Evolutionary conservation across 1,284 basidiomycete species (phyloP).

Genomic region (Termitomyces sp.): DNA sequence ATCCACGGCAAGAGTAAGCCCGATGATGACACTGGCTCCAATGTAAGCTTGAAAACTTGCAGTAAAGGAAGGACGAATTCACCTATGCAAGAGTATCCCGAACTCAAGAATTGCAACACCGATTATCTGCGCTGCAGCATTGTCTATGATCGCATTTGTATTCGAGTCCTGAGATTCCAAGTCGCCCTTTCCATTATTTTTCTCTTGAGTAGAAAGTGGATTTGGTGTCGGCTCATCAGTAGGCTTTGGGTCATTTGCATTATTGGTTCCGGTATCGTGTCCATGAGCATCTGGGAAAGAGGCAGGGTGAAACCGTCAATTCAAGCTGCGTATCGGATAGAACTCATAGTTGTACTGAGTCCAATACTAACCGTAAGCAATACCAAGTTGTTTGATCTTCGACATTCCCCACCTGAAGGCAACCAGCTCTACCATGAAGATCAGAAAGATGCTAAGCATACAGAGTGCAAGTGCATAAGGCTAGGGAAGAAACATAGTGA

Average conservation of each 20-base stretch:
- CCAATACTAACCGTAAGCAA: conserved; percentile 43
- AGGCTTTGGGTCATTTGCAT: conserved; percentile 63
- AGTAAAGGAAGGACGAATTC: background rate
- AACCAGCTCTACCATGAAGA: conserved; percentile 84
- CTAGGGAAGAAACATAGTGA: conserved; percentile 29
- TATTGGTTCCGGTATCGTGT: conserved; percentile 59
- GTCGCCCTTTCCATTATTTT: conserved; percentile 21
- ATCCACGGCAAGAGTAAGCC: conserved; percentile 88
- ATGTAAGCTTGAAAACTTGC: background rate
- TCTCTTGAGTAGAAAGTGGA: conserved; percentile 7
- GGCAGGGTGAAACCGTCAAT: background rate
- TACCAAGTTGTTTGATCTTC: conserved; percentile 53
- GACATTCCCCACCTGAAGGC: conserved; percentile 79
- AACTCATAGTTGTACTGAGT: background rate
- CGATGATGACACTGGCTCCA: conserved; percentile 69
- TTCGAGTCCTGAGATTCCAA: conserved; percentile 21
- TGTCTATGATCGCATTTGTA: conserved; percentile 28
- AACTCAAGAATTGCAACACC: conserved; percentile 88
- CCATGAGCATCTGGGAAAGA: conserved; percentile 52
- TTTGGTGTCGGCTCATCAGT: conserved; percentile 12
- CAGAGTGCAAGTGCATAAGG: conserved; percentile 79
- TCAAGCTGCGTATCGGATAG: background rate
- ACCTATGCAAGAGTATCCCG: conserved; percentile 86
- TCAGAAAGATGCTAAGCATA: conserved; percentile 73
- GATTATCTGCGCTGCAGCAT: conserved; percentile 70